These are phyloP conservation scores for Blepharisma stoltei DNA, from an alignment of 73 alveolate genomes.

Conservation along the genomic window DNA sequence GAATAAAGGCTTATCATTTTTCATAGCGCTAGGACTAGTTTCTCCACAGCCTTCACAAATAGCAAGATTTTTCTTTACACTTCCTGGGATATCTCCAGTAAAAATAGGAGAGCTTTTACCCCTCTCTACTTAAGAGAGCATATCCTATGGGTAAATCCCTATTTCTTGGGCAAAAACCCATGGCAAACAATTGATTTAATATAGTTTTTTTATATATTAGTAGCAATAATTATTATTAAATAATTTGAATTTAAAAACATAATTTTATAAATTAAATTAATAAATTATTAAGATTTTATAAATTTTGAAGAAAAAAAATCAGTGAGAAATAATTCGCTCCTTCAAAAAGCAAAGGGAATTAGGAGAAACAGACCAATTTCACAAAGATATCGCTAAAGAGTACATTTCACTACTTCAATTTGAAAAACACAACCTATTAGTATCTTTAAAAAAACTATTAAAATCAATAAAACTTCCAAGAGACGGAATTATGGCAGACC, in stretches of 20 bases:
- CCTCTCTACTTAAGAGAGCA: too few species aligned
- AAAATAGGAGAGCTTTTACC: conserved; percentile 1
- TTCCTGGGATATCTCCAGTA: not conserved
- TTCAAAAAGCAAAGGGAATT: too few species aligned
- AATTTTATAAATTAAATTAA: too few species aligned
- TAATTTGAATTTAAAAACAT: too few species aligned
- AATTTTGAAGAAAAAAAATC: too few species aligned
- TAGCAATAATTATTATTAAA: too few species aligned
- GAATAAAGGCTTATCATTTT: not conserved
- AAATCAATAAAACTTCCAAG: not conserved
- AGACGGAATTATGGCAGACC: not conserved
- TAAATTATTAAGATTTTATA: too few species aligned
- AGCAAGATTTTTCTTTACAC: not conserved
- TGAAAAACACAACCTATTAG: not conserved
- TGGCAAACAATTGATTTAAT: too few species aligned
- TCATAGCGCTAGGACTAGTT: not conserved
- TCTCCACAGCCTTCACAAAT: not conserved
- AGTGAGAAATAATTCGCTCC: too few species aligned
- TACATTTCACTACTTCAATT: not conserved
- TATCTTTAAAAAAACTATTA: not conserved
- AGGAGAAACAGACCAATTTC: not conserved
- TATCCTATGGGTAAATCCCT: too few species aligned
- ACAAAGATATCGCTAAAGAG: not conserved
- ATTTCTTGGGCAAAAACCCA: too few species aligned
- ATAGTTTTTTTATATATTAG: too few species aligned